Evolutionary conservation across 371 early-diverging fungal species (phyloP).

Genomic region (Actinomucor elegans): DNA sequence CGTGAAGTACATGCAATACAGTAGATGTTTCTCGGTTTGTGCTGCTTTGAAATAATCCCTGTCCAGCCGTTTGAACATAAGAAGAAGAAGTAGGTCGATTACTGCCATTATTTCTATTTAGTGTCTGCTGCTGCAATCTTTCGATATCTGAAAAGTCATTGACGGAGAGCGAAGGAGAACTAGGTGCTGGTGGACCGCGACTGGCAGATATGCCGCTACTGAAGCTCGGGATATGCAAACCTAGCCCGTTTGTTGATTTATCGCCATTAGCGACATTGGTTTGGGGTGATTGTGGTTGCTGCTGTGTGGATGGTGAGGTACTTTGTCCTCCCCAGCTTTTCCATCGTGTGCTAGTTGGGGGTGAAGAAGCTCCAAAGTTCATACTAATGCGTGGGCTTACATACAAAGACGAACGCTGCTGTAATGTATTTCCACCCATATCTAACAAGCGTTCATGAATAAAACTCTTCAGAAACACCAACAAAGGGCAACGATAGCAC

Average conservation of each 20-base stretch:
- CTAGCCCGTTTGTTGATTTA: conserved; percentile 23
- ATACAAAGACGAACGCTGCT: conserved; percentile 9
- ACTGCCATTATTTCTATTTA: neutral
- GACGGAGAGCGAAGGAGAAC: conserved; percentile 16
- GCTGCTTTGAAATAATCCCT: neutral
- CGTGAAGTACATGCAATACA: conserved; percentile 27
- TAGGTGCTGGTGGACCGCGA: conserved; percentile 12
- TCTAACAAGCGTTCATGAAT: conserved; percentile 45
- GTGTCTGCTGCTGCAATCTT: neutral
- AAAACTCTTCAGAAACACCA: conserved; percentile 49
- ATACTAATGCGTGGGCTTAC: conserved; percentile 8
- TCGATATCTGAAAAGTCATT: conserved; percentile 12
- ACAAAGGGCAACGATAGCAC: conserved; percentile 50
- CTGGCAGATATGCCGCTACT: neutral
- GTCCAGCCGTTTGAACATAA: neutral
- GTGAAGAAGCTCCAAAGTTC: conserved; percentile 1
- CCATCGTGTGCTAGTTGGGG: conserved; percentile 16
- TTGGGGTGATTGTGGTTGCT: conserved; percentile 2
- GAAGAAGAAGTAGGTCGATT: neutral
- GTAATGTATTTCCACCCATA: conserved; percentile 8
- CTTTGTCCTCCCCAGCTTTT: conserved; percentile 32
- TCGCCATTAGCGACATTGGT: conserved; percentile 8
- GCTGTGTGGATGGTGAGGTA: neutral
- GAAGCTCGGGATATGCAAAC: conserved; percentile 24
- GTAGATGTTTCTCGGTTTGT: conserved; percentile 12